A percentile compares a stretch with the other conserved stretches of the same genome.
Conservation (phyloP, 1,139 yeast genomes). For the Saccharomyces hybrid region DNA sequence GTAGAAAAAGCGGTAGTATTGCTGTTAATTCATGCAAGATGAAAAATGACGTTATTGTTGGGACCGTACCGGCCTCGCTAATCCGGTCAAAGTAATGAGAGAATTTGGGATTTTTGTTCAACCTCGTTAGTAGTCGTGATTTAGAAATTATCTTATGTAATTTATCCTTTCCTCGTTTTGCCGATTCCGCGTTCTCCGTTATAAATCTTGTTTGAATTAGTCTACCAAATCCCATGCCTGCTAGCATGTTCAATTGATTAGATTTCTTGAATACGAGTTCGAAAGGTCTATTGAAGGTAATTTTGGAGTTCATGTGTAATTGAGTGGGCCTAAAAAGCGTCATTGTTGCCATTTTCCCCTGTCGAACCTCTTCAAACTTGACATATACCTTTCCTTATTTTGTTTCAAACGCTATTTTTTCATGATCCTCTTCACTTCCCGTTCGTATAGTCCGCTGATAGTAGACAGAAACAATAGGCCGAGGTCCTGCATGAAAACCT, state of each 20-base stretch:
- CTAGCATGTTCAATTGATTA: background rate
- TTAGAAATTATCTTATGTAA: constrained; percentile 20
- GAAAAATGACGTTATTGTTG: constrained; percentile 66
- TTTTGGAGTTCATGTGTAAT: background rate
- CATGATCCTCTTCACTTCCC: background rate
- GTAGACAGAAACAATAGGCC: background rate
- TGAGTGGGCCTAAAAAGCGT: background rate
- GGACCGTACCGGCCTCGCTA: constrained; percentile 46
- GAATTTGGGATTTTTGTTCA: constrained; percentile 20
- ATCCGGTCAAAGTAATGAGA: constrained; percentile 20
- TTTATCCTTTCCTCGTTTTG: constrained; percentile 10
- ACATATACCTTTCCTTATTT: too few species aligned
- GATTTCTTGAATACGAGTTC: background rate
- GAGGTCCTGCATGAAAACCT: background rate
- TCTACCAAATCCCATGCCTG: background rate
- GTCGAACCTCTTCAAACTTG: too few species aligned
- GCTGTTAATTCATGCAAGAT: constrained; percentile 85
- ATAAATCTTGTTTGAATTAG: background rate
- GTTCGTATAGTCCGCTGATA: background rate
- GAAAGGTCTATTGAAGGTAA: background rate
- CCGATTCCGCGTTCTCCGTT: background rate
- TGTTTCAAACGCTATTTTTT: too few species aligned
- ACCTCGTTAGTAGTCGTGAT: constrained; percentile 19
- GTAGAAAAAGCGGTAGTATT: constrained; percentile 61
- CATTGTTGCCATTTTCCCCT: background rate